These are phyloP conservation scores for Tricholoma bakamatsutake DNA, from an alignment of 768 basidiomycete species.

Conservation along the genomic window DNA sequence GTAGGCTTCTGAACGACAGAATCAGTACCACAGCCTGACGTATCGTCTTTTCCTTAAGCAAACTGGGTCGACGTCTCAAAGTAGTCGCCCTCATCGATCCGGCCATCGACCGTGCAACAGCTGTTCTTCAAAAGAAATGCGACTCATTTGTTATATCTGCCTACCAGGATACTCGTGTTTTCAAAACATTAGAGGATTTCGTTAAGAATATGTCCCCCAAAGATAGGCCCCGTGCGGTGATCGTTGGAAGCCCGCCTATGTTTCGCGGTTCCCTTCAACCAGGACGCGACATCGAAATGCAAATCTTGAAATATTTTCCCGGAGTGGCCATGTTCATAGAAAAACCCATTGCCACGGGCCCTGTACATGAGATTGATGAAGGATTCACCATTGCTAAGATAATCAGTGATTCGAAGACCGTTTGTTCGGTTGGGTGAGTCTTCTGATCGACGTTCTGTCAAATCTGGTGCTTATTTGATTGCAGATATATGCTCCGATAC, in stretches of 20 bases:
- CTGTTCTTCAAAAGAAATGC: slow-evolving; percentile 84
- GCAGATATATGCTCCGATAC: slow-evolving; percentile 90
- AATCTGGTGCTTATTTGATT: slow-evolving; percentile 2
- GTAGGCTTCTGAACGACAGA: slow-evolving; percentile 33
- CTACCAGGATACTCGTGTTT: slow-evolving; percentile 83
- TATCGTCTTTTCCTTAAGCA: slow-evolving; percentile 37
- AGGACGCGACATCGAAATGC: slow-evolving; percentile 81
- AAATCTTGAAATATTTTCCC: slow-evolving; percentile 84
- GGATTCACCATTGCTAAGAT: slow-evolving; percentile 65
- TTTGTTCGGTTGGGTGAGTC: slow-evolving; percentile 84
- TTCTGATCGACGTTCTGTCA: background rate
- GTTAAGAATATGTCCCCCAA: slow-evolving; percentile 58
- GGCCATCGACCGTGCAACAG: slow-evolving; percentile 69
- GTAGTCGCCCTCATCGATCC: slow-evolving; percentile 95
- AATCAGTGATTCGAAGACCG: slow-evolving; percentile 62
- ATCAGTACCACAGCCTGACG: background rate
- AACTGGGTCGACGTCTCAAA: slow-evolving; percentile 93
- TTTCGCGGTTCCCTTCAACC: slow-evolving; percentile 76
- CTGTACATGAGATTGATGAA: slow-evolving; percentile 58
- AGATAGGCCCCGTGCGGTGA: slow-evolving; percentile 72
- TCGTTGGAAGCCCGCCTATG: slow-evolving; percentile 91
- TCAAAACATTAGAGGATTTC: slow-evolving; percentile 83
- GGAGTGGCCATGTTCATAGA: slow-evolving; percentile 87
- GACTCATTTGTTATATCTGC: slow-evolving; percentile 91
- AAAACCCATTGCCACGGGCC: slow-evolving; percentile 87